Conservation (phyloP, 768 basidiomycete genomes). For the Termitomyces eurrhizus region DNA sequence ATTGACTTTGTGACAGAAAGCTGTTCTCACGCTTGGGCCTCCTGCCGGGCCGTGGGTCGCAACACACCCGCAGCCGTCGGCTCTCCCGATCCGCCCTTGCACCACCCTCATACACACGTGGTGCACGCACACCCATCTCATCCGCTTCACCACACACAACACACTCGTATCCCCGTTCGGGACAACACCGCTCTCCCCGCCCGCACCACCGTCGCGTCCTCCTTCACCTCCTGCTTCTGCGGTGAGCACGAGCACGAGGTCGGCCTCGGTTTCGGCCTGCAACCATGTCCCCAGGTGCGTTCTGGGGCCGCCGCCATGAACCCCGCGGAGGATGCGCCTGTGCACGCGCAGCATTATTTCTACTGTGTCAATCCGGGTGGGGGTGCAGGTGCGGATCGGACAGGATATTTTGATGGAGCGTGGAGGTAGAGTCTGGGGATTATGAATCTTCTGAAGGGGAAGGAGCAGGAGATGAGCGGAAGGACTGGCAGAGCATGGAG, state of each 20-base stretch:
- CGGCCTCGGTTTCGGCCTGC: too few species aligned
- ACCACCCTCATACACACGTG: not conserved
- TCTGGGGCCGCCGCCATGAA: too few species aligned
- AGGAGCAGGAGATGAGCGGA: too few species aligned
- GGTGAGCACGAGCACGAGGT: not conserved
- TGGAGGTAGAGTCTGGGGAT: constrained; percentile 26
- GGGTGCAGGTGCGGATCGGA: constrained; percentile 24
- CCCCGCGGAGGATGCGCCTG: too few species aligned
- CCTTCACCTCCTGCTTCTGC: constrained; percentile 8
- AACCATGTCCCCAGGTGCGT: too few species aligned
- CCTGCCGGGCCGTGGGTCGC: too few species aligned
- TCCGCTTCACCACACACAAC: not conserved
- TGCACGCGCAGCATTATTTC: constrained; percentile 23
- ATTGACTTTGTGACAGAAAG: too few species aligned
- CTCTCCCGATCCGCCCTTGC: constrained; percentile 30
- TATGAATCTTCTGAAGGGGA: not conserved
- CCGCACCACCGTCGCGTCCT: not conserved
- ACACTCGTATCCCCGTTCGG: not conserved
- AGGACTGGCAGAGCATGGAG: not conserved
- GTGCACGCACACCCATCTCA: not conserved
- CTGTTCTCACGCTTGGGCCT: too few species aligned
- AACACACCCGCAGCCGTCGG: too few species aligned
- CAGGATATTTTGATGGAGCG: constrained; percentile 41
- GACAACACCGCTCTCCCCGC: not conserved
- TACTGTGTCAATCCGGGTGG: not conserved